Evolutionary conservation across 495 filamentous ascomycete species (phyloP).

Genomic region (Neurospora africana): DNA sequence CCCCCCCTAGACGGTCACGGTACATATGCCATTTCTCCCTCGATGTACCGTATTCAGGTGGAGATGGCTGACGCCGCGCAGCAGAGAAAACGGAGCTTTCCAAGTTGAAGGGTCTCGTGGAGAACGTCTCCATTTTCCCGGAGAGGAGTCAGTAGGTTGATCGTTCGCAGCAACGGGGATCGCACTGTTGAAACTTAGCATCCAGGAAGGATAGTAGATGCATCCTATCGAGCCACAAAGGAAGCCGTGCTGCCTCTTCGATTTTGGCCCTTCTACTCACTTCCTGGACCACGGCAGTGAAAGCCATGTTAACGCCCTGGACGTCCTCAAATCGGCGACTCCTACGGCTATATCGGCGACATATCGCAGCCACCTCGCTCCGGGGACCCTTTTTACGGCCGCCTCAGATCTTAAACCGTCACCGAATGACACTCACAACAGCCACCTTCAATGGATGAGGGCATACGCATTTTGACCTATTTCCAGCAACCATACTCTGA

Average conservation of each 20-base stretch:
- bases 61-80: neutral
- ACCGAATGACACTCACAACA: neutral
- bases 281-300: neutral
- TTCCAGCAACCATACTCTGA: neutral
- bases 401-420: neutral
- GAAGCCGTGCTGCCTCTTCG: neutral
- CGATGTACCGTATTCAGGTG: neutral
- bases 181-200: neutral
- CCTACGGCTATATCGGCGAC: neutral
- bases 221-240: neutral
- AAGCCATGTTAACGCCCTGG: neutral
- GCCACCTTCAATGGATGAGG: neutral
- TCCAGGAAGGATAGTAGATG: neutral
- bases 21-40: neutral
- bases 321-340: neutral
- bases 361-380: neutral
- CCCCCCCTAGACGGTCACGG: neutral
- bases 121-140: neutral
- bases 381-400: neutral
- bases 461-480: neutral
- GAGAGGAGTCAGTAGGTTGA: neutral
- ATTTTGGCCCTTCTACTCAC: neutral
- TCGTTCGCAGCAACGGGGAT: neutral
- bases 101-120: neutral
- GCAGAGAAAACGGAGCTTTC: neutral